A percentile compares a stretch with the other conserved stretches of the same genome.
These are phyloP conservation scores for Ceratonia siliqua DNA, from an alignment of 306 rosid species.

Conservation along the genomic window DNA sequence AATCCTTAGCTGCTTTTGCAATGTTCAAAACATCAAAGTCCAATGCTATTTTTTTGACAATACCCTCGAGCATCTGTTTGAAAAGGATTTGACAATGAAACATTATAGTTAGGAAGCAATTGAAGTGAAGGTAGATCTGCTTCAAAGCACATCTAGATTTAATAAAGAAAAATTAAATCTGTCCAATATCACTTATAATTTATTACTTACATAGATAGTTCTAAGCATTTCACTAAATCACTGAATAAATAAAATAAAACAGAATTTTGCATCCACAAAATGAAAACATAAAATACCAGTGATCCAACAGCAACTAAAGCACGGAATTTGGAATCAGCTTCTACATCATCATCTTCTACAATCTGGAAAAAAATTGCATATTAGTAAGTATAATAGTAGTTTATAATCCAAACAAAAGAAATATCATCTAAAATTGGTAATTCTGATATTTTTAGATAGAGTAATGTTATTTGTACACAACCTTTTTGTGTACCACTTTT, in stretches of 20 bases:
- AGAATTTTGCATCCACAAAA: constrained; percentile 3
- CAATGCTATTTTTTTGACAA: constrained; percentile 70
- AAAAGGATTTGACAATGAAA: constrained; percentile 27
- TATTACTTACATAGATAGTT: not conserved
- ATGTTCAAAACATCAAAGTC: constrained; percentile 83
- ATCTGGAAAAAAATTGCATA: constrained; percentile 44
- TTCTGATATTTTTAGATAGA: no score
- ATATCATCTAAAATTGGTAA: not conserved
- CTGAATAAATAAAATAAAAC: not conserved
- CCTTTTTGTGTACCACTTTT: no score
- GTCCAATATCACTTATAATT: not conserved
- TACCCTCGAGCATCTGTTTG: constrained; percentile 83
- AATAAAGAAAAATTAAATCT: not conserved
- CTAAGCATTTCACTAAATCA: not conserved
- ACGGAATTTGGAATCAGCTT: constrained; percentile 79
- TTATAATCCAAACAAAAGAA: not conserved
- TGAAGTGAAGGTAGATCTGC: not conserved
- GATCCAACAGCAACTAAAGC: constrained; percentile 96
- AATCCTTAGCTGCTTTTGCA: constrained; percentile 68
- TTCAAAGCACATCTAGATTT: not conserved
- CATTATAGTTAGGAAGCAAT: not conserved
- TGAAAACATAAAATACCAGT: constrained; percentile 52
- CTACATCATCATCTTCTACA: constrained; percentile 68
- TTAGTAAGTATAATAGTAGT: not conserved
- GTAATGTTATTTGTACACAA: no score